Evolutionary conservation across 805 yeast species (phyloP).

Genomic region (Cyberlindnera mrakii): DNA sequence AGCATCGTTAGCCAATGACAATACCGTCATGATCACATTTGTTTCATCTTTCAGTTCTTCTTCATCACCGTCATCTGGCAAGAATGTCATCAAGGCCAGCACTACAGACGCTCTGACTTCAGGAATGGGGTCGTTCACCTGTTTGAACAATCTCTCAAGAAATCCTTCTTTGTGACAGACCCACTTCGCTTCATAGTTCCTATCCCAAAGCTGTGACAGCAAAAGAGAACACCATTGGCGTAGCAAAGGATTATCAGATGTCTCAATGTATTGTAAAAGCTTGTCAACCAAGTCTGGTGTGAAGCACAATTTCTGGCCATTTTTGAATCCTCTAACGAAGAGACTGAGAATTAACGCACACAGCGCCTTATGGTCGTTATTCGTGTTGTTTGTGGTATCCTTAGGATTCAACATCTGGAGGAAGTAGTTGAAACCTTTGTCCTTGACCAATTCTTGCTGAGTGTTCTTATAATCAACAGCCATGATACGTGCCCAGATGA

Average conservation of each 20-base stretch:
- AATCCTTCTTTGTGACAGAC: slow-evolving; percentile 61
- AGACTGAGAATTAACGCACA: slow-evolving; percentile 85
- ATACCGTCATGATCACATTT: slow-evolving; percentile 59
- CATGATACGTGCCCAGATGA: slow-evolving; percentile 97
- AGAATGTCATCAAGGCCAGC: slow-evolving; percentile 62
- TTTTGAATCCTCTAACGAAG: slow-evolving; percentile 72
- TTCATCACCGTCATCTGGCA: slow-evolving; percentile 42
- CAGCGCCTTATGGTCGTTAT: slow-evolving; percentile 84
- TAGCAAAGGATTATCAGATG: slow-evolving; percentile 75
- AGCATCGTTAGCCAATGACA: slow-evolving; percentile 76
- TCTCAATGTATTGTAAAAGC: slow-evolving; percentile 56
- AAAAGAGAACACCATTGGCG: slow-evolving; percentile 90
- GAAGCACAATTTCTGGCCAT: slow-evolving; percentile 77
- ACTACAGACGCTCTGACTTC: slow-evolving; percentile 88
- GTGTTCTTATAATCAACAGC: slow-evolving; percentile 88
- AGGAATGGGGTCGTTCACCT: slow-evolving; percentile 85
- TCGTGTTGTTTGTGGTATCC: slow-evolving; percentile 18
- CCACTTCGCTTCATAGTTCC: slow-evolving; percentile 69
- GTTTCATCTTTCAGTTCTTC: slow-evolving; percentile 58
- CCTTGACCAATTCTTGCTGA: slow-evolving; percentile 88
- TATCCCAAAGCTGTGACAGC: slow-evolving; percentile 69
- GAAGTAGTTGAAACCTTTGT: slow-evolving; percentile 84
- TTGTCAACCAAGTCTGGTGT: slow-evolving; percentile 67
- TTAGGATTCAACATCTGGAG: slow-evolving; percentile 63
- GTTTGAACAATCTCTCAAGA: slow-evolving; percentile 45